Conservation (phyloP, 805 yeast species). For the Metschnikowia lachancei region DNA sequence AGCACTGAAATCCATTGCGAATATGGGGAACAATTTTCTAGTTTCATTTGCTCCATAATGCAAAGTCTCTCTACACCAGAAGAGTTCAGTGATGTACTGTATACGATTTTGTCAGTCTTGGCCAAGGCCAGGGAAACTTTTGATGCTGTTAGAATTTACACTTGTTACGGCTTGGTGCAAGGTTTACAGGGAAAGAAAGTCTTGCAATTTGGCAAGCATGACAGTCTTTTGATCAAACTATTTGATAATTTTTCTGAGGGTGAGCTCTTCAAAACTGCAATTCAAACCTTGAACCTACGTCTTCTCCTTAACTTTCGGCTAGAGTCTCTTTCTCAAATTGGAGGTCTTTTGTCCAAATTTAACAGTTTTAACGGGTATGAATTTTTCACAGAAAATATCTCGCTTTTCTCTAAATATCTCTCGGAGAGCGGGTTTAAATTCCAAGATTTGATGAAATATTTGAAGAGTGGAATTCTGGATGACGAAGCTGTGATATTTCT, state of each 20-base stretch:
- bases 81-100: constrained; percentile 26
- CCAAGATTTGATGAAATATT: constrained; percentile 2
- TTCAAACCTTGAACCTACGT: constrained; percentile 52
- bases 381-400: constrained; percentile 18
- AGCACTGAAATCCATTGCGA: constrained; percentile 43
- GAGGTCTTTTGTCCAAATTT: constrained; percentile 33
- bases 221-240: constrained; percentile 24
- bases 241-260: constrained; percentile 47
- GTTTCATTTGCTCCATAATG: constrained; percentile 44
- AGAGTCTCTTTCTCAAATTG: constrained; percentile 26
- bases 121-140: constrained; percentile 49
- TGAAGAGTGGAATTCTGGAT: constrained; percentile 1
- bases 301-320: constrained; percentile 37
- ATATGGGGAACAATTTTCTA: constrained; percentile 52
- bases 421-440: neutral
- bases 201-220: constrained; percentile 28
- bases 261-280: constrained; percentile 46
- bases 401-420: constrained; percentile 23
- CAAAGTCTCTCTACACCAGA: constrained; percentile 24
- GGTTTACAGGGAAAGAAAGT: constrained; percentile 43
- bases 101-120: constrained; percentile 43
- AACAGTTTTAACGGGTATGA: constrained; percentile 38
- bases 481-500: constrained; percentile 9
- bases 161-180: constrained; percentile 53
- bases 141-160: constrained; percentile 68